Conservation (phyloP, 116 monocot species). For the Dioscorea cayenensis region DNA sequence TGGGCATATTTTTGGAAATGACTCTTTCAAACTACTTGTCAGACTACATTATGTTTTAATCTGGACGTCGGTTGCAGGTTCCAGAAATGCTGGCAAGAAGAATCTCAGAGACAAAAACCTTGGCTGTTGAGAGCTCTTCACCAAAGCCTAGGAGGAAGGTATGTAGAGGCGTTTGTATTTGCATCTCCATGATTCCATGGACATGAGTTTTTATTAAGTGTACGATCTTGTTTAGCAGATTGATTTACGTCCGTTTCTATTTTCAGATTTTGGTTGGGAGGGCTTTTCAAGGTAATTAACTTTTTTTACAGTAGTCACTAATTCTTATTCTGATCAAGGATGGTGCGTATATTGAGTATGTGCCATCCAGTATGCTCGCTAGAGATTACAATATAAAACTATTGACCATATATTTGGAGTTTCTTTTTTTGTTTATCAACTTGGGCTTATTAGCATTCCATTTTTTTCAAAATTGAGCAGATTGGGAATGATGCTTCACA, state of each 20-base stretch:
- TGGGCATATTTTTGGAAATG: not conserved
- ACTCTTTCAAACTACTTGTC: not conserved
- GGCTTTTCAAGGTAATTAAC: conserved; percentile 81
- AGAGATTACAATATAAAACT: not conserved
- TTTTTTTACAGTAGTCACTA: not conserved
- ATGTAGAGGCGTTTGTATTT: conserved; percentile 11
- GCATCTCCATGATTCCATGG: not conserved
- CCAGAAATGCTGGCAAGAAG: conserved; percentile 75
- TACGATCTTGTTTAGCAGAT: not conserved
- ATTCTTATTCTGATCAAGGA: not conserved
- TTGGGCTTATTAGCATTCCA: not conserved
- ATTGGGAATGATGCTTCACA: conserved; percentile 96
- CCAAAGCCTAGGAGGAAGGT: conserved; percentile 87
- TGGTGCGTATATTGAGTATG: not conserved
- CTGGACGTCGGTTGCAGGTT: conserved; percentile 43
- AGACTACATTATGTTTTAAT: not conserved
- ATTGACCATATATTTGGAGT: not conserved
- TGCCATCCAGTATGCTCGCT: not conserved
- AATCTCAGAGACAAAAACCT: conserved; percentile 70
- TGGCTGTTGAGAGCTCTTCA: conserved; percentile 88
- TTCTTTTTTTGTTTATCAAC: not conserved
- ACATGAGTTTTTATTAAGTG: not conserved
- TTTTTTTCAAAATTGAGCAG: conserved; percentile 18
- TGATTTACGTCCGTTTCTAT: not conserved
- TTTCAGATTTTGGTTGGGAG: conserved; percentile 93